Evolutionary conservation across 306 rosid genomes (phyloP), one percentile per base, ranked within the genome.

Genomic region (Macrotyloma uniflorum): DNA sequence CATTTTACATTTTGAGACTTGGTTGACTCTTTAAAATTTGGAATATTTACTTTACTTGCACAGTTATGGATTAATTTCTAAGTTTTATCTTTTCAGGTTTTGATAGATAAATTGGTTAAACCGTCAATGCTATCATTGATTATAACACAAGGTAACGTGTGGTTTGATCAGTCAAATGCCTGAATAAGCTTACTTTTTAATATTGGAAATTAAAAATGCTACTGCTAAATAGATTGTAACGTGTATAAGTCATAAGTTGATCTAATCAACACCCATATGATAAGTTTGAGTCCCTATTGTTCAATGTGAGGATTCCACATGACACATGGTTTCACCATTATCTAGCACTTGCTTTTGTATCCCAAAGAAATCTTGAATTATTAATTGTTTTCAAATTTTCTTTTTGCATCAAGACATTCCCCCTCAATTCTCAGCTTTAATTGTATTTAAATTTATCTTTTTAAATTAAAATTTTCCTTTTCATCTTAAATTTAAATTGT

Each of bases 41-140:
- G 11, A 64, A 6, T 18, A 47, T n/a, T n/a, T n/a, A n/a, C n/a
- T n/a, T 62, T 72, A 26, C 53, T 62, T 45, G 62, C 28, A 20
- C 36, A 38, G 12, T 43, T 32, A 50, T 74, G 50, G 67, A 11
- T 6, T 45, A 26, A 68, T 46, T 58, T 9, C 59, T 46, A 55
- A 70, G 43, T 55, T 70, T 19, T 55, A 46, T 75, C 53, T 33
- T 90, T 77, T 47, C 93, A 95, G 99, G 91, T 90, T 77, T 57
- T 95, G 83, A 88, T 93, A 45, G 99, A 95, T 89, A 86, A 91
- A 75, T 83, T 95, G 91, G 99, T 95, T 74, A 93, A 91, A 82
- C 99, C 99, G 18, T 83, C 91, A 95, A 95, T 71, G 81, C 85
- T 59, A 95, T 95, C 38, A 66, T 10, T 63, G 97, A 95, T 80